Conservation (phyloP, 805 yeast genomes). For the Barnettozyma siamensis region DNA sequence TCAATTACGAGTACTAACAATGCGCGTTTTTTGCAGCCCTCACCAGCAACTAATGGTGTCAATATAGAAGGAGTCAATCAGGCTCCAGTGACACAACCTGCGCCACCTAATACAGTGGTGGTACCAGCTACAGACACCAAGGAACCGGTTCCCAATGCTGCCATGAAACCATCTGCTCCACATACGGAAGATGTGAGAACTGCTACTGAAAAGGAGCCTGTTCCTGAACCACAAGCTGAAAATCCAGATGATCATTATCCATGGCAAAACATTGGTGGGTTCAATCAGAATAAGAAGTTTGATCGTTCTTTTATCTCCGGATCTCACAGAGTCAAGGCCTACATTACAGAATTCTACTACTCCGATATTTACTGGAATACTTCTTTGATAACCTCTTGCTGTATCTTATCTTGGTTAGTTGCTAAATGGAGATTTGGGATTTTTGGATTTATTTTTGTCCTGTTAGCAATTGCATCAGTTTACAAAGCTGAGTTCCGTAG, state of each 20-base stretch:
- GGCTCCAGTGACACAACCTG: neutral
- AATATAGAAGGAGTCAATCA: neutral
- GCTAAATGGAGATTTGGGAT: slow-evolving; percentile 63
- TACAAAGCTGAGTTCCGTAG: slow-evolving; percentile 71
- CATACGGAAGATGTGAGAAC: too few relatives aligned
- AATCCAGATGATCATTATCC: slow-evolving; percentile 22
- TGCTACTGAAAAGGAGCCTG: neutral
- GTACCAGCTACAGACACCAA: neutral
- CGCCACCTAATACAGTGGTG: neutral
- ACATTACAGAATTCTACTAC: slow-evolving; percentile 61
- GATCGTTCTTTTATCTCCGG: slow-evolving; percentile 20
- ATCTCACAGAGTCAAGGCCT: slow-evolving; percentile 43
- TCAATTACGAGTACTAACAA: neutral
- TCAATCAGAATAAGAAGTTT: slow-evolving; percentile 22
- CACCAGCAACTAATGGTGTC: neutral
- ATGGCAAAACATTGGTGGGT: slow-evolving; percentile 31
- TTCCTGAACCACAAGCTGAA: neutral
- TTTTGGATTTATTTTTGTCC: slow-evolving; percentile 54
- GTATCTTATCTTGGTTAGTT: slow-evolving; percentile 63
- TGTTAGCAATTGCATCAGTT: slow-evolving; percentile 57
- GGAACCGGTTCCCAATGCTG: neutral
- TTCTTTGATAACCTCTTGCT: slow-evolving; percentile 58
- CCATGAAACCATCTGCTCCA: too few relatives aligned
- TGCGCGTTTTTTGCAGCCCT: neutral
- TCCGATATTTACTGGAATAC: slow-evolving; percentile 73